Conservation (phyloP, 179 eudicot species). For the Actinidia chinensis region DNA sequence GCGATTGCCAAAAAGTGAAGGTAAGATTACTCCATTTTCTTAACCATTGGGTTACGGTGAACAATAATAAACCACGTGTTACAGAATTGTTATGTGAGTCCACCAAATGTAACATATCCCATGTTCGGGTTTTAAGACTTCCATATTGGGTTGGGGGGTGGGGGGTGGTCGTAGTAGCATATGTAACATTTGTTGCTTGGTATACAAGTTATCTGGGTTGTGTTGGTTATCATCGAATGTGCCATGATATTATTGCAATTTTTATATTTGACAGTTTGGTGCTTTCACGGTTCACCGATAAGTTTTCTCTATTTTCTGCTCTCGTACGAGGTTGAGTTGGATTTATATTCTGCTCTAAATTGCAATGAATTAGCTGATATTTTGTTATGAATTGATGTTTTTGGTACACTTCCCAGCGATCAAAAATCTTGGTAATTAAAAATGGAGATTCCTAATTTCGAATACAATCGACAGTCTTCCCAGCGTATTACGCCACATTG, state of each 20-base stretch:
- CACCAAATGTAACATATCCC: not conserved
- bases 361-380: too few relatives aligned
- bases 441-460: too few relatives aligned
- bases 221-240: not conserved
- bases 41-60: not conserved
- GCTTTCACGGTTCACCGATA: too few relatives aligned
- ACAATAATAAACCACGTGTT: not conserved
- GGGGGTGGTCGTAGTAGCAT: not conserved
- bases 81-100: not conserved
- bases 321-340: not conserved
- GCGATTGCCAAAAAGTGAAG: not conserved
- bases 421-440: too few relatives aligned
- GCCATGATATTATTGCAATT: not conserved
- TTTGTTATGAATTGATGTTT: too few relatives aligned
- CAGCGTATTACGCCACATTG: too few relatives aligned
- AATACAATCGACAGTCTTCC: too few relatives aligned
- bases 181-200: constrained; percentile 11
- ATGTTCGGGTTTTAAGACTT: not conserved
- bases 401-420: too few relatives aligned
- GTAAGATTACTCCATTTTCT: not conserved
- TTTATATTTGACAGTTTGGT: too few relatives aligned
- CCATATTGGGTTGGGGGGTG: not conserved
- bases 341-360: not conserved
- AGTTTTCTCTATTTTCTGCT: not conserved
- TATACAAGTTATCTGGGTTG: not conserved